Conservation (phyloP, 2,329 filamentous ascomycete genomes). For the Penicillium sp. region DNA sequence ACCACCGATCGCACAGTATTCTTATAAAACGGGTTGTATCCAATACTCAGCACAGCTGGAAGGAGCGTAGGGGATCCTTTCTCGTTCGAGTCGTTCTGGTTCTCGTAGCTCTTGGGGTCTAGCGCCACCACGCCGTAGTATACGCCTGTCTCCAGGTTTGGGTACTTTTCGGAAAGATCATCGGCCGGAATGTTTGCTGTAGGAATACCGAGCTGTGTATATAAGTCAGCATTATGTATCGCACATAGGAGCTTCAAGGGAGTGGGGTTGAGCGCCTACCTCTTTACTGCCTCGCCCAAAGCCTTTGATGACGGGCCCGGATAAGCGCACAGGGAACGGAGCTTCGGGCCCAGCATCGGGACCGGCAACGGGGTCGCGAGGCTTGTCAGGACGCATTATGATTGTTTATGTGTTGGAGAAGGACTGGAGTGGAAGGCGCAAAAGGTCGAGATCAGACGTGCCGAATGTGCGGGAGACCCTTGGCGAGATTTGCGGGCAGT, state of each 20-base stretch:
- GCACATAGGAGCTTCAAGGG: not conserved
- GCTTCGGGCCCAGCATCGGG: constrained; percentile 67
- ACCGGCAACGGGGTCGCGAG: constrained; percentile 70
- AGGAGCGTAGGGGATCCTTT: constrained; percentile 51
- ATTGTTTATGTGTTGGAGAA: constrained; percentile 1
- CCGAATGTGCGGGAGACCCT: not conserved
- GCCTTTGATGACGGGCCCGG: constrained; percentile 84
- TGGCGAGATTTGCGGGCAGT: not conserved
- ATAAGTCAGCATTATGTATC: constrained; percentile 1
- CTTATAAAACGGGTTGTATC: constrained; percentile 97
- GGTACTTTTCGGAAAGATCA: constrained; percentile 59
- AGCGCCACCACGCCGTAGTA: constrained; percentile 92
- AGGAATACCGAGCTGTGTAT: constrained; percentile 80
- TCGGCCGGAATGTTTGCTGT: constrained; percentile 80
- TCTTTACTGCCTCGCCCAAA: constrained; percentile 94
- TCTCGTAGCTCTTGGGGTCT: constrained; percentile 41
- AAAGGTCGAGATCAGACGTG: not conserved
- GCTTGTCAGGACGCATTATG: constrained; percentile 48
- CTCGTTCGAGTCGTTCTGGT: constrained; percentile 15
- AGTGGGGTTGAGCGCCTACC: constrained; percentile 46
- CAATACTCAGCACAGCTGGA: constrained; percentile 90
- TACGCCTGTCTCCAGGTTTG: constrained; percentile 70
- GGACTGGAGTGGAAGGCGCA: not conserved
- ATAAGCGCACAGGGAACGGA: constrained; percentile 80
- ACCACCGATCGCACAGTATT: constrained; percentile 78